Conservation (phyloP, 805 yeast species). For the Yueomyces sp. region DNA sequence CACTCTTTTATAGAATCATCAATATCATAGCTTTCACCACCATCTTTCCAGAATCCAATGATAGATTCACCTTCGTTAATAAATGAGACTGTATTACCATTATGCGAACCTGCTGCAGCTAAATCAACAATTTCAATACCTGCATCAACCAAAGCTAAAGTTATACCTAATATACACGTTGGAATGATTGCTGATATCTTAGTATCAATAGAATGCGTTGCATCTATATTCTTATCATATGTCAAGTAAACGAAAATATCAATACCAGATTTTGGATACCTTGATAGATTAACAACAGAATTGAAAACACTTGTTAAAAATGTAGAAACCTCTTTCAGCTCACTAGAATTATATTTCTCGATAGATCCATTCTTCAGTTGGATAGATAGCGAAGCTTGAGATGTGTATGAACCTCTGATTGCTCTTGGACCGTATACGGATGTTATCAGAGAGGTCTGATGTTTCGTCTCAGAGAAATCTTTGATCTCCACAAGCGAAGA, state of each 20-base stretch:
- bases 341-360: slow-evolving; percentile 13
- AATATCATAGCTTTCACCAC: slow-evolving; percentile 14
- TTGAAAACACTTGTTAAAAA: slow-evolving; percentile 27
- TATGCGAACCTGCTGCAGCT: slow-evolving; percentile 48
- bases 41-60: slow-evolving; percentile 45
- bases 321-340: slow-evolving; percentile 30
- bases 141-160: slow-evolving; percentile 72
- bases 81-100: slow-evolving; percentile 35
- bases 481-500: slow-evolving; percentile 67
- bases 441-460: slow-evolving; percentile 37
- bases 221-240: slow-evolving; percentile 8
- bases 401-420: slow-evolving; percentile 55
- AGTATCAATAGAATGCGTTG: slow-evolving; percentile 8
- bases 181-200: slow-evolving; percentile 28
- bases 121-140: slow-evolving; percentile 70
- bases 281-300: slow-evolving; percentile 33
- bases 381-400: slow-evolving; percentile 53
- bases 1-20: slow-evolving; percentile 30
- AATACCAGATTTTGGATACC: slow-evolving; percentile 84
- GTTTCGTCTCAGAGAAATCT: slow-evolving; percentile 7
- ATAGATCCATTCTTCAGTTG: slow-evolving; percentile 25
- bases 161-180: slow-evolving; percentile 28
- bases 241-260: slow-evolving; percentile 63
- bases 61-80: slow-evolving; percentile 44
- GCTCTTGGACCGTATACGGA: slow-evolving; percentile 88